Percentiles rank a stretch among this genome's conserved stretches.
phyloP scores from a whole-genome alignment of 495 filamentous ascomycete species.

The Aspergillus panamensis region DNA sequence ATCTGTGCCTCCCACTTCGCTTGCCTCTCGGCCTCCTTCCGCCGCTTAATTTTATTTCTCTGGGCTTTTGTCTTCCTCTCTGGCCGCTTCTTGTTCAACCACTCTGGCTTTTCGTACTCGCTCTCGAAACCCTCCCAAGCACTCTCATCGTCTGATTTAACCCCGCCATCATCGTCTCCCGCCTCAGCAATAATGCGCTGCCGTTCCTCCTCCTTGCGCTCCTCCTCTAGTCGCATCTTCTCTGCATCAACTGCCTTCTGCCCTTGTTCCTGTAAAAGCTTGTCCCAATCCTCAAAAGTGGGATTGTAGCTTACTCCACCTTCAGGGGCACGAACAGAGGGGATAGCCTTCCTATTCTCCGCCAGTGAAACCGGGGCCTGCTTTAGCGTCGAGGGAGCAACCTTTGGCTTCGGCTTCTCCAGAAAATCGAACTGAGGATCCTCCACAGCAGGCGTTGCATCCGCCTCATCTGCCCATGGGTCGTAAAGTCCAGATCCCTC shows the following conservation, averaged over 20 bases:
- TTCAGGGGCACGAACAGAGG: slow-evolving; percentile 72
- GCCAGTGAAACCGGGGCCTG: slow-evolving; percentile 75
- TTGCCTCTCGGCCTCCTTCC: slow-evolving; percentile 78
- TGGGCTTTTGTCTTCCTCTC: slow-evolving; percentile 81
- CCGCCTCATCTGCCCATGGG: slow-evolving; percentile 63
- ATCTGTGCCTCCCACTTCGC: slow-evolving; percentile 66
- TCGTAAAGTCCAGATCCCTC: slow-evolving; percentile 61
- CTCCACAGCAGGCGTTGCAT: slow-evolving; percentile 34
- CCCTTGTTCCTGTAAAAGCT: slow-evolving; percentile 67
- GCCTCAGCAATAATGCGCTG: slow-evolving; percentile 53
- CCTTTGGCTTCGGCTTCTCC: slow-evolving; percentile 57
- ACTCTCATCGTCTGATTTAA: slow-evolving; percentile 77
- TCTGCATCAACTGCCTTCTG: slow-evolving; percentile 76
- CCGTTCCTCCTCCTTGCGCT: slow-evolving; percentile 58
- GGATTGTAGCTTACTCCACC: slow-evolving; percentile 92
- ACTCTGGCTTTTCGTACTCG: slow-evolving; percentile 59
- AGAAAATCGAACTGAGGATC: slow-evolving; percentile 59
- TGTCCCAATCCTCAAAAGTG: slow-evolving; percentile 75
- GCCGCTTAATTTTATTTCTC: slow-evolving; percentile 78
- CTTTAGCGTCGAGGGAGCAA: slow-evolving; percentile 72
- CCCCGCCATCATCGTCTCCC: slow-evolving; percentile 61
- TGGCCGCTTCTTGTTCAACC: slow-evolving; percentile 65
- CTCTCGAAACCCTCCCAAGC: slow-evolving; percentile 84
- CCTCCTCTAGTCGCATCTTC: slow-evolving; percentile 66
- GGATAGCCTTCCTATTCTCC: slow-evolving; percentile 69